These are phyloP conservation scores for Orobanche coerulescens DNA, from an alignment of 257 asterid genomes.

Conservation along the genomic window DNA sequence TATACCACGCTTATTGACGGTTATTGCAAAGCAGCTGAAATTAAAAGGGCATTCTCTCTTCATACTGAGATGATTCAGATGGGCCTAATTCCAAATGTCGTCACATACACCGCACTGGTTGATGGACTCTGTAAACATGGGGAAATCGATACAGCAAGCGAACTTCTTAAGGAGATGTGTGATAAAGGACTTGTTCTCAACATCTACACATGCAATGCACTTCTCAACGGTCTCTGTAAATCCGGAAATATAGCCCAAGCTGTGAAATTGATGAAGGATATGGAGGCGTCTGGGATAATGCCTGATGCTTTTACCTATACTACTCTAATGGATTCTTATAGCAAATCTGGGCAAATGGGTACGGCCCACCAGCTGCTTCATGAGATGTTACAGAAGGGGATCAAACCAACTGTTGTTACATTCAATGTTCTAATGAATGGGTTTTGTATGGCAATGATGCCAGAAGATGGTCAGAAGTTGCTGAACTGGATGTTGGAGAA, in stretches of 20 bases:
- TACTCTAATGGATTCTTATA: conserved; percentile 80
- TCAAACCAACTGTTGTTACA: conserved; percentile 76
- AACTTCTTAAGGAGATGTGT: conserved; percentile 71
- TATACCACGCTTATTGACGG: conserved; percentile 82
- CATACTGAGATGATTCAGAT: conserved; percentile 75
- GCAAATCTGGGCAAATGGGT: conserved; percentile 67
- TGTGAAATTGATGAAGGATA: conserved; percentile 52
- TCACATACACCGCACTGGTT: conserved; percentile 84
- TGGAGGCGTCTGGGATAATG: conserved; percentile 57
- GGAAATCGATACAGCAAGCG: conserved; percentile 70
- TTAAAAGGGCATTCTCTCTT: conserved; percentile 62
- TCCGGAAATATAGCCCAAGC: conserved; percentile 66
- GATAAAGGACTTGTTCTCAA: conserved; percentile 68
- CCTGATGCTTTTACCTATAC: conserved; percentile 84
- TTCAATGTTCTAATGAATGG: conserved; percentile 90
- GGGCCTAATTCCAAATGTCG: conserved; percentile 64
- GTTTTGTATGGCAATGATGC: conserved; percentile 68
- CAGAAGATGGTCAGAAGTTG: conserved; percentile 72
- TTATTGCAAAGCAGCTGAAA: conserved; percentile 68
- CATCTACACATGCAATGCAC: conserved; percentile 65
- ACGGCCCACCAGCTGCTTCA: conserved; percentile 71
- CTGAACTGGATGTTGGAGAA: conserved; percentile 85
- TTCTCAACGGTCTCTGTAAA: conserved; percentile 83
- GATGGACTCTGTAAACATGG: conserved; percentile 95
- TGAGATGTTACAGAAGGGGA: conserved; percentile 64